Percentiles rank a stretch among this genome's conserved stretches.
These are phyloP conservation scores for Zostera marina DNA, from an alignment of 116 monocot species.

Conservation along the genomic window DNA sequence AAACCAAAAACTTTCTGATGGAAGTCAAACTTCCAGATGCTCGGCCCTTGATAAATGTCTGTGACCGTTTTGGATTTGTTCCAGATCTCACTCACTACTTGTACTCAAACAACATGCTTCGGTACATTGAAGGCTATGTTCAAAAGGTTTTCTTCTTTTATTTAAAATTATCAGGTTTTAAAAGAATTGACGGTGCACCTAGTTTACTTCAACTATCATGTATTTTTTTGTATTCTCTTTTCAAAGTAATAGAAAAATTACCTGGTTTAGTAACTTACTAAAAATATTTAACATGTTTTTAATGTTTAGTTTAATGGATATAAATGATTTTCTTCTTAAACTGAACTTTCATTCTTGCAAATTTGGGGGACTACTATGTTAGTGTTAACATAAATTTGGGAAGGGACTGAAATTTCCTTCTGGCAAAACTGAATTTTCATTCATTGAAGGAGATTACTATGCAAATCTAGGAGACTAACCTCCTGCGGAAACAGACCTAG, in stretches of 20 bases:
- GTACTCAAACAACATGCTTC: slow-evolving; percentile 97
- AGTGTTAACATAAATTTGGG: too few relatives aligned
- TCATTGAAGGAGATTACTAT: too few relatives aligned
- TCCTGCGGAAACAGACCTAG: too few relatives aligned
- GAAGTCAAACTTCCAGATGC: slow-evolving; percentile 99
- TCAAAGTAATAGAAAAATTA: not conserved
- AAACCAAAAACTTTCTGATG: slow-evolving; percentile 96
- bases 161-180: not conserved
- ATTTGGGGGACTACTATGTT: too few relatives aligned
- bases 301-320: not conserved
- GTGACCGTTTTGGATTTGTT: slow-evolving; percentile 98
- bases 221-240: too few relatives aligned
- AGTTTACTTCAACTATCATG: too few relatives aligned
- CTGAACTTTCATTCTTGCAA: too few relatives aligned
- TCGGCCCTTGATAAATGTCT: slow-evolving; percentile 96
- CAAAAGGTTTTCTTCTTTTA: slow-evolving; percentile 49
- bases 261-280: not conserved
- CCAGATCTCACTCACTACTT: slow-evolving; percentile 98
- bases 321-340: not conserved
- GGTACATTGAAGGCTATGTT: slow-evolving; percentile 99
- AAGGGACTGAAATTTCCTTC: too few relatives aligned
- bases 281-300: not conserved
- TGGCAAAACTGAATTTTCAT: too few relatives aligned
- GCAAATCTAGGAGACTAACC: too few relatives aligned
- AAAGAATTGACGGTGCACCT: too few relatives aligned